Evolutionary conservation across 208 protist genomes (phyloP), one percentile per base, ranked within the genome.

Genomic region (Giardia muris): DNA sequence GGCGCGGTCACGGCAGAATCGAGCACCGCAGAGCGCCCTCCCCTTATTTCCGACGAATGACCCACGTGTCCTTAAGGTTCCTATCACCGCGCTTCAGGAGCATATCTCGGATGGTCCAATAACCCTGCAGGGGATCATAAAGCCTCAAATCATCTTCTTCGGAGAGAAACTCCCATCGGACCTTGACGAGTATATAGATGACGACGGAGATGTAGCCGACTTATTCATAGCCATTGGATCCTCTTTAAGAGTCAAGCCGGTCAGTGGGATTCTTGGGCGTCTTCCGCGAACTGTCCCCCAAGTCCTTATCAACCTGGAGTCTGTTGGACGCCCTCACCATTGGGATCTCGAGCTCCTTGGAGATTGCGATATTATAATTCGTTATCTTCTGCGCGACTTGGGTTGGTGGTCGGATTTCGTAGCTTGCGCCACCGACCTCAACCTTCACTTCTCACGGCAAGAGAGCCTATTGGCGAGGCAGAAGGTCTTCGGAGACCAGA

Each of bases 81-180:
- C 10, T 10, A 10, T 76, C 10, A 30, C 10, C 30, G 57, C 10
- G 19, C 57, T 76, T 30, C 30, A 10, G 57, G 57, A 30, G 19
- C 57, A 76, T 10, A 10, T 39, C 30, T 10, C 57, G 57, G 57
- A 76, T 30, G 57, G 57, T 39, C 19, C 19, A 10, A 10, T 76
- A 39, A 10, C 10, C 19, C 10, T 76, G 10, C 57, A 30, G 57
- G 57, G 57, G 30, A 76, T 76, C 30, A 10, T 76, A 39, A 96
- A 96, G 94, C 94, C 95, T 1, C 93, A 95, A 47, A 93, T 96
- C 43, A 93, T 95, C 22, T 96, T 96, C 86, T 96, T 95, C 87
- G 93, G 93, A 42, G 94, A 96, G 47, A 76, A 44, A 1, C 90
- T 96, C 0, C 94, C 94, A 19, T 0, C 43, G 1, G 45, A 39